A percentile compares a stretch with the other conserved stretches of the same genome.
These are phyloP conservation scores for Prunus dulcis DNA, from an alignment of 306 rosid genomes.

Conservation along the genomic window DNA sequence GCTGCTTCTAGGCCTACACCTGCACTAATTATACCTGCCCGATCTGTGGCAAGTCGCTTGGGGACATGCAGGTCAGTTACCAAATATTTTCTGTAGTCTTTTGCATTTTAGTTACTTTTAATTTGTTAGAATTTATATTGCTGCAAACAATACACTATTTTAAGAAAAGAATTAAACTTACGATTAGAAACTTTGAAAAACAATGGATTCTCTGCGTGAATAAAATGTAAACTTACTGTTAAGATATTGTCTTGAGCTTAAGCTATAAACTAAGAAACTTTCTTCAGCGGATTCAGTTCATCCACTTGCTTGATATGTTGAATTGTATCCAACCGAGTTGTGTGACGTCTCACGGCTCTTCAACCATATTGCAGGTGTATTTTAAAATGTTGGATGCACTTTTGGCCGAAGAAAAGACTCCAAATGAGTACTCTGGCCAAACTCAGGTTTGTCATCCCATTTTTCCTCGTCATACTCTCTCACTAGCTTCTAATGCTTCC, in stretches of 20 bases:
- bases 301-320: conserved; percentile 7
- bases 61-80: conserved; percentile 92
- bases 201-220: background rate
- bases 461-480: background rate
- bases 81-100: conserved; percentile 6
- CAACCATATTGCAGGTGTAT: conserved; percentile 56
- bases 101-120: background rate
- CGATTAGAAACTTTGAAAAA: background rate
- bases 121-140: background rate
- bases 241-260: background rate
- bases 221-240: background rate
- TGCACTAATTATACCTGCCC: conserved; percentile 77
- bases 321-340: conserved; percentile 11
- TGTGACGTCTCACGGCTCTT: conserved; percentile 14
- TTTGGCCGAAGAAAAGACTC: conserved; percentile 70
- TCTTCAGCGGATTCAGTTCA: background rate
- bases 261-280: background rate
- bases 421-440: conserved; percentile 54
- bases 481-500: background rate
- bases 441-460: conserved; percentile 60
- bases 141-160: background rate
- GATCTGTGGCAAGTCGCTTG: conserved; percentile 87
- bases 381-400: conserved; percentile 76
- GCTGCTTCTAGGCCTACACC: conserved; percentile 71
- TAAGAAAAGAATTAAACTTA: background rate